Evolutionary conservation across 495 filamentous ascomycete genomes (phyloP), one percentile per base, ranked within the genome.

Genomic region (Geopyxis carbonaria): DNA sequence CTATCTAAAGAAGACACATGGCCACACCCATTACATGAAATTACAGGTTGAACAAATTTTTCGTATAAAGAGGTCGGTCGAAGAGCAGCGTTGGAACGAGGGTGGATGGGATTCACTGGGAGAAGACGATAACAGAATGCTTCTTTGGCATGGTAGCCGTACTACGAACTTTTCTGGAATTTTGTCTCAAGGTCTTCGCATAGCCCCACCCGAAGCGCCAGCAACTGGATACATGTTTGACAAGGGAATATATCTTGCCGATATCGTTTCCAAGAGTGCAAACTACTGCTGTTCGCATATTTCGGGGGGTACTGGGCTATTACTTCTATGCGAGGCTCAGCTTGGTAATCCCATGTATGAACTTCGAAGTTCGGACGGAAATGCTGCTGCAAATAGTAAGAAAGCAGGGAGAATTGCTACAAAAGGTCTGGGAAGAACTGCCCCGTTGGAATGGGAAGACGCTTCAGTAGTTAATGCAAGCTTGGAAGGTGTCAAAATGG

Each of bases 171-270:
- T 77, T 46, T 75, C 73, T 46, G 80, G 81, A 43, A 89, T 92
- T 34, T 67, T 92, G 18, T 76, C 70, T 40, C 80, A 89, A 54
- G 84, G 84, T 25, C 64, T 93, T 5, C 78, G 80, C 7, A 91
- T 93, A 40, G 83, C 84, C 0, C 82, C 84, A 2, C 38, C 27
- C 5, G 36, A 39, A 22, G 36, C 36, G 7, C 83, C 80, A 1
- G 73, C 74, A 2, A 70, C 64, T 33, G 82, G 82, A 0, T 84
- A 86, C 58, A 75, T 72, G 64, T 91, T 89, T 46, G 83, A 78
- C 22, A 39, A 89, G 55, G 85, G 84, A n/a, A 73, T 92, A 30
- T 92, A 93, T 53, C 64, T 92, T 1, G 83, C 85, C 9, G 85
- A 93, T 50, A 79, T 80, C 71, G 33, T 66, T 45, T 70, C 61